Conservation (phyloP, 2,329 filamentous ascomycete species). For the Colletotrichum lini region DNA sequence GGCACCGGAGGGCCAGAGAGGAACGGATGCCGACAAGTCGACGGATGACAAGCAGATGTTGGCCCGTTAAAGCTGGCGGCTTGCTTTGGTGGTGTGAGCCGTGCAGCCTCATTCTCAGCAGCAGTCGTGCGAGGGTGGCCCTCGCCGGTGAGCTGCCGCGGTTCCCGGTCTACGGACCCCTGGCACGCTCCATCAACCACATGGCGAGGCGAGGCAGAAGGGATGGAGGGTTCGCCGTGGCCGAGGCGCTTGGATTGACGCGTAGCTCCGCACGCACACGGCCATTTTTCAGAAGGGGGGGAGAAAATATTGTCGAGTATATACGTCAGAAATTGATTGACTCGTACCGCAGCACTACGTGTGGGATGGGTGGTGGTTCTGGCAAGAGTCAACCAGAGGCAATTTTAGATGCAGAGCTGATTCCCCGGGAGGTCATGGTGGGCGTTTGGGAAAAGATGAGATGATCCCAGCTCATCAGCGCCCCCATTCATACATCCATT, state of each 20-base stretch:
- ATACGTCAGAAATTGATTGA: slow-evolving; percentile 42
- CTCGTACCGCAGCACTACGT: slow-evolving; percentile 19
- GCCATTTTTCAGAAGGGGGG: slow-evolving; percentile 5
- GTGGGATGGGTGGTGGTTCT: slow-evolving; percentile 27
- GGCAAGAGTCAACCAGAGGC: slow-evolving; percentile 38
- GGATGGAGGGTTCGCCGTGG: slow-evolving; percentile 38
- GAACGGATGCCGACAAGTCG: slow-evolving; percentile 1
- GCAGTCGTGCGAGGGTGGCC: slow-evolving; percentile 37
- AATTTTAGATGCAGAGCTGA: slow-evolving; percentile 41
- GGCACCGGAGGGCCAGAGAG: neutral
- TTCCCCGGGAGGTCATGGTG: slow-evolving; percentile 17
- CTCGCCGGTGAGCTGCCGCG: slow-evolving; percentile 25
- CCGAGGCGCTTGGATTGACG: slow-evolving; percentile 34
- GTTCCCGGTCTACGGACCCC: slow-evolving; percentile 22
- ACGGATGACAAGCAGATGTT: slow-evolving; percentile 24
- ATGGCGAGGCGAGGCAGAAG: slow-evolving; percentile 40
- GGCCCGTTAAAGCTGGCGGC: slow-evolving; percentile 34
- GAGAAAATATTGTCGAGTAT: slow-evolving; percentile 31
- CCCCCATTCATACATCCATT: slow-evolving; percentile 26
- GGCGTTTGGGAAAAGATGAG: slow-evolving; percentile 26
- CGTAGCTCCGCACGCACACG: slow-evolving; percentile 25
- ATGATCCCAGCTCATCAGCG: slow-evolving; percentile 38
- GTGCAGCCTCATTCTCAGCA: slow-evolving; percentile 42
- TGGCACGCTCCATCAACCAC: slow-evolving; percentile 39
- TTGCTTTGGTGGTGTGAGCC: slow-evolving; percentile 33